Percentiles rank a stretch among this genome's conserved stretches.
Conservation (phyloP, 208 protist genomes). For the Leishmania lainsoni region DNA sequence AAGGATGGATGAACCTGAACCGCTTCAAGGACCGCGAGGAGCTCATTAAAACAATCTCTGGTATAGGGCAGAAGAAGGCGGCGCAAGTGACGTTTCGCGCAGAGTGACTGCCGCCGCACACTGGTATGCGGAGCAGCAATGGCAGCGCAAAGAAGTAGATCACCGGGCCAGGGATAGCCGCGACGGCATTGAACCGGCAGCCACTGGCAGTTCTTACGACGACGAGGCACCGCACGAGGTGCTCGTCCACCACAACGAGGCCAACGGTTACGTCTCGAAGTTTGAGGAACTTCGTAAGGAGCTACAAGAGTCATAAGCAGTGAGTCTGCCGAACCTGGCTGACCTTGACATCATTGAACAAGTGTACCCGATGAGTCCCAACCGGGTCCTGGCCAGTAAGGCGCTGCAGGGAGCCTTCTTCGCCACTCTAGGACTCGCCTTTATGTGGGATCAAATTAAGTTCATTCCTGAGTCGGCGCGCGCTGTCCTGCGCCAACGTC, state of each 20-base stretch:
- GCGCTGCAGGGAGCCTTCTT: constrained; percentile 20
- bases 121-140: constrained; percentile 26
- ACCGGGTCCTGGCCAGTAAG: constrained; percentile 12
- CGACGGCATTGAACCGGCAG: constrained; percentile 3
- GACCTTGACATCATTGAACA: constrained; percentile 14
- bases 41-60: constrained; percentile 24
- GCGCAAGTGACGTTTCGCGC: constrained; percentile 25
- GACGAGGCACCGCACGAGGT: constrained; percentile 17
- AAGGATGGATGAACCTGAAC: constrained; percentile 32
- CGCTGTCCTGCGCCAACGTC: constrained; percentile 29
- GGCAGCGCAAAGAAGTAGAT: constrained; percentile 3
- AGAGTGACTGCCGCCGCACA: constrained; percentile 15
- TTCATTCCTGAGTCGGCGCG: constrained; percentile 32
- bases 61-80: constrained; percentile 22
- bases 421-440: constrained; percentile 32
- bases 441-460: constrained; percentile 33
- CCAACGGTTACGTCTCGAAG: constrained; percentile 14
- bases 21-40: constrained; percentile 24
- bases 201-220: not conserved
- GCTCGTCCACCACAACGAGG: constrained; percentile 30
- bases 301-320: constrained; percentile 7
- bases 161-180: not conserved
- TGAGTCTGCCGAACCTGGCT: constrained; percentile 27
- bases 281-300: constrained; percentile 24
- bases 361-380: constrained; percentile 14